Evolutionary conservation across 495 filamentous ascomycete genomes (phyloP), one percentile per base, ranked within the genome.

Genomic region (Penicillium paradoxum): DNA sequence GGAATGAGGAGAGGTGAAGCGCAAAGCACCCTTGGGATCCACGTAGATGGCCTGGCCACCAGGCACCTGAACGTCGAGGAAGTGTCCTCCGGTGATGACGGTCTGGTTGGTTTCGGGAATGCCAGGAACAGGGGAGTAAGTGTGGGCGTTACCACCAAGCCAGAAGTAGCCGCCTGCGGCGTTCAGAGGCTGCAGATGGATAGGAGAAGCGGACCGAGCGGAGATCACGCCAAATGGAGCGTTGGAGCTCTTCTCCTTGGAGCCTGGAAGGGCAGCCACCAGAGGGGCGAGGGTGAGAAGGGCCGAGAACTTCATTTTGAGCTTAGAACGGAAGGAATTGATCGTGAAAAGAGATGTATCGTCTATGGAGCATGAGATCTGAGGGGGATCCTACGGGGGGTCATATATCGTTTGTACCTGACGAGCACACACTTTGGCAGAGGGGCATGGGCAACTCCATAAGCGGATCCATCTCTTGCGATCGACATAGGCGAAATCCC

Each of bases 41-140:
- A 87, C 71, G 65, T 83, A 88, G 64, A 80, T 77, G 51, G 57
- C 57, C 63, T 86, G 83, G 14, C 84, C 83, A 44, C 83, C 84
- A 6, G 84, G 82, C 19, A 86, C 83, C 41, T 67, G 58, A 51
- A 80, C 77, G 57, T 74, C 57, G 47, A 66, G 54, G 43, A 37
- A 46, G 48, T 53, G 39, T 7, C 60, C 54, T 29, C 58, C 65
- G 17, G 63, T 54, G 13, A 72, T 43, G 45, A 66, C 63, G 17
- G 73, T 75, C 24, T 65, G 55, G 47, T 65, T 73, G 33, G 67
- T 68, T 1, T 59, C 34, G 27, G 53, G 37, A 10, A 55, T 47
- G 11, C 59, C 54, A 14, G 45, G 45, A n/a, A 40, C 41, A 37
- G 70, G 70, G 36, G 63, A 71, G 57, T 64, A 68, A 14, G 65